phyloP scores from a whole-genome alignment of 2,329 filamentous ascomycete species.

The Periglandula ipomoeae region DNA sequence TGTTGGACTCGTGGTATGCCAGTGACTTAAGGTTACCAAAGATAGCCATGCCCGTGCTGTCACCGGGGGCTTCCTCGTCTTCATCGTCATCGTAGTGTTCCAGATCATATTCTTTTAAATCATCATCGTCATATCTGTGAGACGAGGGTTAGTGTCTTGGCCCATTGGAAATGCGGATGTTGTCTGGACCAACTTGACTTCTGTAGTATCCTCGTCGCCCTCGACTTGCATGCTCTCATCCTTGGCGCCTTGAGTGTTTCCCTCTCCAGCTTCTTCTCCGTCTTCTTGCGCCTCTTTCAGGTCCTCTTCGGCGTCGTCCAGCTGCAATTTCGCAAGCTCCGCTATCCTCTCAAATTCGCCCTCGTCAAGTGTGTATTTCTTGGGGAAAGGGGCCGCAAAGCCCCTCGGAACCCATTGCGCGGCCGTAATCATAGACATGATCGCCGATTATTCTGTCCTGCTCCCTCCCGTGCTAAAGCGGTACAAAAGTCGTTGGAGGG shows the following conservation, averaged over 20 bases:
- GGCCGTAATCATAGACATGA: slow-evolving; percentile 67
- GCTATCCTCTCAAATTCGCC: slow-evolving; percentile 68
- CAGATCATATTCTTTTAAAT: slow-evolving; percentile 91
- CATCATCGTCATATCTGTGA: slow-evolving; percentile 60
- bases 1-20: slow-evolving; percentile 87
- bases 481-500: not conserved
- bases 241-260: slow-evolving; percentile 18
- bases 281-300: slow-evolving; percentile 58
- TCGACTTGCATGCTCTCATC: slow-evolving; percentile 26
- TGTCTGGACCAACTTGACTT: slow-evolving; percentile 6
- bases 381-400: slow-evolving; percentile 66
- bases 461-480: not conserved
- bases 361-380: slow-evolving; percentile 68
- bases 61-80: slow-evolving; percentile 36
- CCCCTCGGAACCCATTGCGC: slow-evolving; percentile 69
- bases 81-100: slow-evolving; percentile 91
- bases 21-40: slow-evolving; percentile 93
- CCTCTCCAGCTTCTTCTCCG: slow-evolving; percentile 15
- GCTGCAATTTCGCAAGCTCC: slow-evolving; percentile 63
- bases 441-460: not conserved
- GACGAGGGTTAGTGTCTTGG: slow-evolving; percentile 11
- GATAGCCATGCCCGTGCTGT: slow-evolving; percentile 71
- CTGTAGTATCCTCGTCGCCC: not conserved
- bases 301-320: slow-evolving; percentile 88
- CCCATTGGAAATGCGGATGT: not conserved